A percentile compares a stretch with the other conserved stretches of the same genome.
Conservation (phyloP, 176 grass and related monocot species). For the Puya raimondii region DNA sequence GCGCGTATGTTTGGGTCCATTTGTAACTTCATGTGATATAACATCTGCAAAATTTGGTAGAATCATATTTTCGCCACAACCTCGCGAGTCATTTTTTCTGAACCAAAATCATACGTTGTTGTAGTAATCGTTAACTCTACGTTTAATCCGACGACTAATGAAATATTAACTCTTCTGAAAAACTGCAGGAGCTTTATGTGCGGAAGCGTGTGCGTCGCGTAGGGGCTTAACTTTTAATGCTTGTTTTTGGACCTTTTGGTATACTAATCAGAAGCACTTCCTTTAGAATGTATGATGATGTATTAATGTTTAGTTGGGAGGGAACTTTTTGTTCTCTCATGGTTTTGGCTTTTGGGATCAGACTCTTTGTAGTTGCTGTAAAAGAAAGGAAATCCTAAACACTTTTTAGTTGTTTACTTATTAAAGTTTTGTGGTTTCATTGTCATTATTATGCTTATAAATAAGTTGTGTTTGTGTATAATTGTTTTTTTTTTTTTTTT, state of each 20-base stretch:
- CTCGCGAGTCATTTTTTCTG: too few species aligned
- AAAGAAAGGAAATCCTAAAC: too few species aligned
- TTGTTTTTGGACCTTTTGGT: background rate
- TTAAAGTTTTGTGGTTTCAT: too few species aligned
- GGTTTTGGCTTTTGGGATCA: background rate
- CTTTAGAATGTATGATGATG: background rate
- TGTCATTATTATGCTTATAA: too few species aligned
- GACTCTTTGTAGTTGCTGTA: too few species aligned
- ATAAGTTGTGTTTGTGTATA: too few species aligned
- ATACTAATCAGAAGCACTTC: background rate
- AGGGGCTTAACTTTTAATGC: background rate
- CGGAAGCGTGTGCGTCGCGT: slow-evolving; percentile 34
- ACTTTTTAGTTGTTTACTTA: too few species aligned
- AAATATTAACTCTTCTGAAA: background rate
- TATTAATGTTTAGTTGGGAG: background rate
- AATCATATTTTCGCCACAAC: too few species aligned
- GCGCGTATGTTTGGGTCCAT: too few species aligned
- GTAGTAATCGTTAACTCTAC: background rate
- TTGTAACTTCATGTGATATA: too few species aligned
- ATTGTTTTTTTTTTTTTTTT: too few species aligned
- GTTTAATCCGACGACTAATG: background rate
- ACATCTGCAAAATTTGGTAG: too few species aligned
- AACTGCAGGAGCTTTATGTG: slow-evolving; percentile 45
- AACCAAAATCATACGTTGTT: background rate
- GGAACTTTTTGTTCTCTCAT: slow-evolving; percentile 1